Percentiles rank a stretch among this genome's conserved stretches.
phyloP scores from a whole-genome alignment of 2,329 filamentous ascomycete genomes.

The Camillea tinctor region DNA sequence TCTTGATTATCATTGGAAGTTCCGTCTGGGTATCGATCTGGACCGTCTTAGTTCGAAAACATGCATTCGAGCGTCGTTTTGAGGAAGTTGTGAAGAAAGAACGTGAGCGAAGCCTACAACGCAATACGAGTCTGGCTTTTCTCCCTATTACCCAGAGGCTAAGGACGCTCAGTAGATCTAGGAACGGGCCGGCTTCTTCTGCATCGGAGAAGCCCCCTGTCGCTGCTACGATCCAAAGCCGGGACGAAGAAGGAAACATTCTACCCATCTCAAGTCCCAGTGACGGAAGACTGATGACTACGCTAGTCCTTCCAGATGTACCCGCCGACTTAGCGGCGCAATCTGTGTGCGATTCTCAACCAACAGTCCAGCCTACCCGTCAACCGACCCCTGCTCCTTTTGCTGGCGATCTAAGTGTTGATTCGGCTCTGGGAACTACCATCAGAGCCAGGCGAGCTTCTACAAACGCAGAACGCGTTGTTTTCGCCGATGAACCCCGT shows the following conservation, averaged over 20 bases:
- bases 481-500: conserved; percentile 21
- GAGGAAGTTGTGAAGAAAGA: conserved; percentile 48
- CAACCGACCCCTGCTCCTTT: background rate
- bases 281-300: conserved; percentile 17
- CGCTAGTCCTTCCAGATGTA: conserved; percentile 15
- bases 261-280: conserved; percentile 24
- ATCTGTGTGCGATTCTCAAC: background rate
- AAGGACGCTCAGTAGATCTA: conserved; percentile 20
- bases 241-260: background rate
- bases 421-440: background rate
- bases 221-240: background rate
- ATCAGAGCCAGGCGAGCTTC: background rate
- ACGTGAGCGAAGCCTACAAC: conserved; percentile 32
- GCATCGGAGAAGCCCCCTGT: conserved; percentile 4
- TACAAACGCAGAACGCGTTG: conserved; percentile 19
- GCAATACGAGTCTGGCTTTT: conserved; percentile 27
- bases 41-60: conserved; percentile 59
- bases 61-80: conserved; percentile 62
- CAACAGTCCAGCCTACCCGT: background rate
- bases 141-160: conserved; percentile 27
- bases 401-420: background rate
- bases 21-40: conserved; percentile 64
- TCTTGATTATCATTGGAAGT: conserved; percentile 62
- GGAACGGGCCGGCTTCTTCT: conserved; percentile 6
- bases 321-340: background rate